Evolutionary conservation across 1,139 yeast species (phyloP), one percentile per base, ranked within the genome.

Genomic region (Blastobotrys persicus): DNA sequence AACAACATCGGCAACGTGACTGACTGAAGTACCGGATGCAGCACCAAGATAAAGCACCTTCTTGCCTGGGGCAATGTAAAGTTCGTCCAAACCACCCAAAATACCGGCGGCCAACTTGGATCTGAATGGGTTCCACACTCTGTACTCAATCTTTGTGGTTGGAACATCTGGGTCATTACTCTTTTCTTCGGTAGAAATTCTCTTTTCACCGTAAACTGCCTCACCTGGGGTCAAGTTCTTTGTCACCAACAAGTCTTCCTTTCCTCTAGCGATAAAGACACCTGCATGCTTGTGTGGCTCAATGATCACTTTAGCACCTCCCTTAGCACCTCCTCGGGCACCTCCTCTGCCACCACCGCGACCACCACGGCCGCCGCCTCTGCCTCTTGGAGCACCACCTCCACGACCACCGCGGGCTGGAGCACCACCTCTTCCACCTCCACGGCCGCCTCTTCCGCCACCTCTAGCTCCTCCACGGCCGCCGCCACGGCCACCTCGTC

Each of bases 121-220:
- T 85, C 98, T 85, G 85, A 92, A 92, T 59, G 98, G 98, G 76
- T 92, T 92, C 99, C 99, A 92, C 60, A 92, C 98, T 81, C 98
- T 91, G 83, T 92, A 92, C 77, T 92, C 98, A 56, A 83, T 80
- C 80, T 92, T 92, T 68, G 97, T 89, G 59, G 96, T 85, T 38
- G 70, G 70, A 13, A 63, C 66, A 60, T 96, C 94, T 67, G 86
- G 95, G 67, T 84, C 95, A 66, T 77, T 81, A 52, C 89, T 79
- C 61, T 96, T 95, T 69, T 87, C 96, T 70, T 94, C 98, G 55
- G 92, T 81, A 50, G 95, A 75, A 57, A 92, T 79, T 78, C 98
- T 83, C 83, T 92, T 92, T 78, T 92, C 98, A 66, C 98, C 97
- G 75, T 92, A 92, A 16, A 62, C 73, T 50, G 95, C 83, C 73